A percentile compares a stretch with the other conserved stretches of the same genome.
Conservation (phyloP, 805 yeast species). For the Pichia manshurica region DNA sequence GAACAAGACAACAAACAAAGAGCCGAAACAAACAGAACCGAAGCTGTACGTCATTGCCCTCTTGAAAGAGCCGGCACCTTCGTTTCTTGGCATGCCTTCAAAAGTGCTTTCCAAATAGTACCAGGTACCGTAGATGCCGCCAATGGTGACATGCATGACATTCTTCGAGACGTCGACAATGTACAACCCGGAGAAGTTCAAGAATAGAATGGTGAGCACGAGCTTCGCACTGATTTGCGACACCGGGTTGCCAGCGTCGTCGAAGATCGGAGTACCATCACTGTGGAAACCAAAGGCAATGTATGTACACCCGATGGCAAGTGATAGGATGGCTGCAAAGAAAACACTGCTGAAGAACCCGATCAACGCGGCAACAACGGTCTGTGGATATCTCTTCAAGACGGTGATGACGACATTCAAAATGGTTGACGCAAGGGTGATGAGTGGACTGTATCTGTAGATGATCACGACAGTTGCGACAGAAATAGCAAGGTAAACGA, state of each 20-base stretch:
- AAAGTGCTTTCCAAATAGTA: conserved; percentile 55
- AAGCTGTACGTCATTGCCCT: conserved; percentile 80
- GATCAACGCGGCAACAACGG: conserved; percentile 39
- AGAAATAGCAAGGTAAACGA: background rate
- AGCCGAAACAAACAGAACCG: conserved; percentile 85
- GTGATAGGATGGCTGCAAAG: conserved; percentile 5
- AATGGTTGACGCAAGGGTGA: conserved; percentile 26
- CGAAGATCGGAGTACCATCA: conserved; percentile 12
- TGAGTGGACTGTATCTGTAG: conserved; percentile 25
- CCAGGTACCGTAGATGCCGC: conserved; percentile 93
- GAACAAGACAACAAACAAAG: conserved; percentile 65
- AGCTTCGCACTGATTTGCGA: conserved; percentile 36
- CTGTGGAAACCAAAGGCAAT: conserved; percentile 15
- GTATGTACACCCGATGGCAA: conserved; percentile 11
- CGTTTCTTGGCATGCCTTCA: conserved; percentile 65
- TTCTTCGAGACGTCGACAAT: conserved; percentile 79
- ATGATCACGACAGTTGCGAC: conserved; percentile 59
- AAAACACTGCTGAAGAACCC: conserved; percentile 24
- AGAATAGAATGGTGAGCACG: conserved; percentile 54
- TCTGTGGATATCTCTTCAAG: conserved; percentile 63
- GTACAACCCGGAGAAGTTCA: conserved; percentile 68
- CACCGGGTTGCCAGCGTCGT: conserved; percentile 15
- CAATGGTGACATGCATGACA: conserved; percentile 71
- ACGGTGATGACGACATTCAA: conserved; percentile 57
- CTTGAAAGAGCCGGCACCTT: conserved; percentile 70